Percentiles rank a stretch among this genome's conserved stretches.
These are phyloP conservation scores for Peniophora sp. DNA, from an alignment of 1,284 basidiomycete genomes.

Conservation along the genomic window DNA sequence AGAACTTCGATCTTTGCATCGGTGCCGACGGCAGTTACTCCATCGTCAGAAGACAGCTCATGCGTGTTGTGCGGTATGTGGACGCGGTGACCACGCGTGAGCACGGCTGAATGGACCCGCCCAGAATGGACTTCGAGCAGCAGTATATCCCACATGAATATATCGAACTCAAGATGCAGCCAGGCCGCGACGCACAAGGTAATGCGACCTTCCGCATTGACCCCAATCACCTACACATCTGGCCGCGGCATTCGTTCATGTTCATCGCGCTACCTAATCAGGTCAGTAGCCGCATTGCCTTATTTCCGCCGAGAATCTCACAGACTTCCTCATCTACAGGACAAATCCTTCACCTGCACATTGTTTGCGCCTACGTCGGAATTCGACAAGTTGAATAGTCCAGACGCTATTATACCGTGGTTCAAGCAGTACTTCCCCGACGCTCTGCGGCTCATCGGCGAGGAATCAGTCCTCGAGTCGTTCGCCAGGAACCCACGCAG, in stretches of 20 bases:
- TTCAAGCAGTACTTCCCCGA: conserved; percentile 85
- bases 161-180: conserved; percentile 91
- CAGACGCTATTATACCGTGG: conserved; percentile 63
- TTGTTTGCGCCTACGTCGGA: conserved; percentile 85
- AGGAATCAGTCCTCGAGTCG: conserved; percentile 66
- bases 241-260: conserved; percentile 99
- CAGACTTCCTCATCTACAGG: conserved; percentile 37
- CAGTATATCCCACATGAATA: conserved; percentile 95
- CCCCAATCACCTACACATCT: conserved; percentile 95
- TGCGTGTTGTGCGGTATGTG: conserved; percentile 78
- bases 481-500: conserved; percentile 81
- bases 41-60: conserved; percentile 79
- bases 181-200: conserved; percentile 57
- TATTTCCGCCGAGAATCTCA: conserved; percentile 15
- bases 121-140: conserved; percentile 89
- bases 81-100: neutral
- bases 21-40: conserved; percentile 90
- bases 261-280: conserved; percentile 96
- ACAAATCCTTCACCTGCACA: conserved; percentile 85
- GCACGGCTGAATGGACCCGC: neutral
- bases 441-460: conserved; percentile 78
- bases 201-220: conserved; percentile 75
- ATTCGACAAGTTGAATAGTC: conserved; percentile 59
- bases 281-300: conserved; percentile 34
- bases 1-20: conserved; percentile 75